Percentiles rank a stretch among this genome's conserved stretches.
These are phyloP conservation scores for Penicillium verhagenii DNA, from an alignment of 495 filamentous ascomycete genomes.

Conservation along the genomic window DNA sequence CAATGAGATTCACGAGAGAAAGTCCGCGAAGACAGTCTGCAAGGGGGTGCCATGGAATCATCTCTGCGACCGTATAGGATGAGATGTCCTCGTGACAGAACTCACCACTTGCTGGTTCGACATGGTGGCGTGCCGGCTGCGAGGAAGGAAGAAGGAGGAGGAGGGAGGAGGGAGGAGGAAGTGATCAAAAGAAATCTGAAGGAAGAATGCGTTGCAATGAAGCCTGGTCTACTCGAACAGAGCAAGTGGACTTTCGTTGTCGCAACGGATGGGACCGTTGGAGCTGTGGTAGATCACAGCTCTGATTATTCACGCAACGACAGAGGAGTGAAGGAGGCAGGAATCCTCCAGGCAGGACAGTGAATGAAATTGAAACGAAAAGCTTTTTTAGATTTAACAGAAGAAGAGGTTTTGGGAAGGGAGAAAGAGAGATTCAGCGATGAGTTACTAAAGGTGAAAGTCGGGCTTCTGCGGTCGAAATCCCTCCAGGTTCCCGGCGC, in stretches of 20 bases:
- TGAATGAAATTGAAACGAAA: background rate
- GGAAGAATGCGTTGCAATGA: background rate
- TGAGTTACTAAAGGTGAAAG: slow-evolving; percentile 45
- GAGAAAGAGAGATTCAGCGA: slow-evolving; percentile 22
- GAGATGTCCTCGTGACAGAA: slow-evolving; percentile 29
- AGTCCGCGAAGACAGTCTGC: background rate
- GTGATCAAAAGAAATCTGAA: background rate
- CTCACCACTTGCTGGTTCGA: slow-evolving; percentile 67
- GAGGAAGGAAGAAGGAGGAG: background rate
- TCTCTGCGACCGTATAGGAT: slow-evolving; percentile 11
- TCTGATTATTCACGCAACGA: slow-evolving; percentile 12
- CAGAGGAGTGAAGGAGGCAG: background rate
- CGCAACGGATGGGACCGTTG: slow-evolving; percentile 27
- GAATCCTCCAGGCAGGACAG: background rate
- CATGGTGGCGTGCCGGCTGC: slow-evolving; percentile 39
- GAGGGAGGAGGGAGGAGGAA: background rate
- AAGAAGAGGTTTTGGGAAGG: slow-evolving; percentile 6
- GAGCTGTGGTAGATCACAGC: slow-evolving; percentile 19
- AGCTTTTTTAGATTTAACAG: background rate
- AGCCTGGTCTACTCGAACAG: slow-evolving; percentile 3
- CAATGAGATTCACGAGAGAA: too few relatives aligned
- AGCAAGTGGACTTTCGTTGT: slow-evolving; percentile 18
- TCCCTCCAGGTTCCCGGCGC: slow-evolving; percentile 33
- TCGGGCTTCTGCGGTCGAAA: slow-evolving; percentile 42
- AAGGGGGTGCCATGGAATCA: background rate